Conservation (phyloP, 2,329 filamentous ascomycete species). For the Arthrobotrys pseudoclavata region DNA sequence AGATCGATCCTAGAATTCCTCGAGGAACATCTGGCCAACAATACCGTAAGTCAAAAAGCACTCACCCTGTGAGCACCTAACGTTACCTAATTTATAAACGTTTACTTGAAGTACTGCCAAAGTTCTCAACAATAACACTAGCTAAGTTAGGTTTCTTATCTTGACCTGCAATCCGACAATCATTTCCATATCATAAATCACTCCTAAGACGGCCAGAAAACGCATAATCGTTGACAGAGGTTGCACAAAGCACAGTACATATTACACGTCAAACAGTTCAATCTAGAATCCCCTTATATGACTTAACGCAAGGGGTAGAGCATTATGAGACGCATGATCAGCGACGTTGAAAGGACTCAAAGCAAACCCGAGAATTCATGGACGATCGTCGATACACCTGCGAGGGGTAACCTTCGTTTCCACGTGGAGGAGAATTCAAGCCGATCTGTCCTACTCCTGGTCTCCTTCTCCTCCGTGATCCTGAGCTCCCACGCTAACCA, state of each 20-base stretch:
- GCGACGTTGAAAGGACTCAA: conserved; percentile 4
- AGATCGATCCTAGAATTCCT: too few relatives aligned
- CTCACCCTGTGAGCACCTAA: too few relatives aligned
- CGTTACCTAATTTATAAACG: neutral
- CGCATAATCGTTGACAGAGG: neutral
- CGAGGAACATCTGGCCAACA: too few relatives aligned
- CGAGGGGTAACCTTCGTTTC: neutral
- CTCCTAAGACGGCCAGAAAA: neutral
- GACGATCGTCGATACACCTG: neutral
- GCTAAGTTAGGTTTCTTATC: neutral
- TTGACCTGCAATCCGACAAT: neutral
- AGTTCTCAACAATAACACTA: neutral
- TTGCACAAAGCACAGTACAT: conserved; percentile 10
- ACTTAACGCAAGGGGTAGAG: conserved; percentile 2
- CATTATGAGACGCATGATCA: conserved; percentile 6
- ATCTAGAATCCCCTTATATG: neutral
- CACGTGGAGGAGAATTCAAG: neutral
- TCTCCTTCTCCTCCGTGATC: neutral
- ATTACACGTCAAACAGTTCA: neutral
- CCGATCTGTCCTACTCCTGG: neutral
- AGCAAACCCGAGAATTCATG: conserved; percentile 6
- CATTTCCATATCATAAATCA: neutral
- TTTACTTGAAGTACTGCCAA: neutral
- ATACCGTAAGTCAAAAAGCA: too few relatives aligned
- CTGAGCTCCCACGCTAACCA: conserved; percentile 3